Evolutionary conservation across 805 yeast species (phyloP).

Genomic region (Candida ovalis): DNA sequence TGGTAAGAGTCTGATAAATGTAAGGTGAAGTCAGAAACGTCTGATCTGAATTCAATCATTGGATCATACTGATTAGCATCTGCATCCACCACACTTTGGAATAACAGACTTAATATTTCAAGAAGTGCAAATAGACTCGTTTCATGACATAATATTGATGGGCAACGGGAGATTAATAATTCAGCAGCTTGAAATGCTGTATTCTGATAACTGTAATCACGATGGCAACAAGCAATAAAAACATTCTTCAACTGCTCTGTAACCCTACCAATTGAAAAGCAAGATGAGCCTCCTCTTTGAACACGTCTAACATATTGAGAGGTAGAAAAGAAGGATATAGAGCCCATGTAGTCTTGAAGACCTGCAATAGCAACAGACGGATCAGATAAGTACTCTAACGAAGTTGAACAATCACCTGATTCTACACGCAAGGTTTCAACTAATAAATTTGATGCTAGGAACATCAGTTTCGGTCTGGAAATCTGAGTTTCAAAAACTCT

Average conservation of each 20-base stretch:
- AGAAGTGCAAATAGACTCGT: constrained; percentile 71
- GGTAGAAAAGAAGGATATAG: constrained; percentile 57
- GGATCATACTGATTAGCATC: constrained; percentile 85
- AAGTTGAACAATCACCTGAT: constrained; percentile 77
- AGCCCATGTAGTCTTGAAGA: constrained; percentile 63
- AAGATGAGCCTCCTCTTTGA: constrained; percentile 48
- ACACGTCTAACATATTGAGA: constrained; percentile 51
- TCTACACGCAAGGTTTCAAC: constrained; percentile 76
- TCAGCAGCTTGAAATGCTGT: constrained; percentile 79
- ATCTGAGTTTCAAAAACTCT: constrained; percentile 39
- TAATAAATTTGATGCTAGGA: constrained; percentile 75
- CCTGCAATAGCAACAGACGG: constrained; percentile 70
- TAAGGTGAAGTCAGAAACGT: constrained; percentile 43
- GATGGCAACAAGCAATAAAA: constrained; percentile 71
- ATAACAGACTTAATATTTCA: constrained; percentile 74
- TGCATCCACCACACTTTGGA: constrained; percentile 78
- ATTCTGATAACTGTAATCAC: constrained; percentile 68
- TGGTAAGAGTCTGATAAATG: constrained; percentile 69
- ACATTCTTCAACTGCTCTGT: constrained; percentile 69
- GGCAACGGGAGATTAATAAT: constrained; percentile 57
- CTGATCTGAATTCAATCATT: constrained; percentile 53
- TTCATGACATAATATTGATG: constrained; percentile 75
- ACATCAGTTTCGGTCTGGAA: constrained; percentile 79
- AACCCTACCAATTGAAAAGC: constrained; percentile 53
- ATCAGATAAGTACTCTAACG: constrained; percentile 77